phyloP scores from a whole-genome alignment of 2,329 filamentous ascomycete species.

The Clathrospora elynae region DNA sequence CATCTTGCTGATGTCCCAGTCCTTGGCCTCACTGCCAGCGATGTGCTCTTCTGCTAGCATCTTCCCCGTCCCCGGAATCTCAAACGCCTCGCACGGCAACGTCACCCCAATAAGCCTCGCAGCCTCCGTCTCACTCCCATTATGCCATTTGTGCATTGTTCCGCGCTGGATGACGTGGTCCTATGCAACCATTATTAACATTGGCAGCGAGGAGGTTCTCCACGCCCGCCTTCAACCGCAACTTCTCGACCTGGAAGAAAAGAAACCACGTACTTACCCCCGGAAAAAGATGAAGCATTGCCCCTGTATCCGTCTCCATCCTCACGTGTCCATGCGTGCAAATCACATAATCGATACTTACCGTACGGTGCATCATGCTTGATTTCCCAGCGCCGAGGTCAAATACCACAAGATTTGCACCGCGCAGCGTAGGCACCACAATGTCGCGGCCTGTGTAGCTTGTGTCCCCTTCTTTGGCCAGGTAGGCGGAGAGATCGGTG shows the following conservation, averaged over 20 bases:
- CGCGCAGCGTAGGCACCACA: conserved; percentile 14
- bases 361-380: conserved; percentile 25
- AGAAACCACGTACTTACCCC: conserved; percentile 9
- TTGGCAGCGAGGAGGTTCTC: background rate
- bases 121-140: conserved; percentile 22
- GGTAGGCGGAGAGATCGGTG: conserved; percentile 50
- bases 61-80: conserved; percentile 27
- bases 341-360: conserved; percentile 27
- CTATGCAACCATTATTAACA: conserved; percentile 4
- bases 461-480: conserved; percentile 3
- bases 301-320: conserved; percentile 27
- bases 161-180: conserved; percentile 31
- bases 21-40: conserved; percentile 11
- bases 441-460: conserved; percentile 19
- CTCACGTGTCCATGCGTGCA: conserved; percentile 23
- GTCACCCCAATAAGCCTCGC: conserved; percentile 29
- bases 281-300: conserved; percentile 16
- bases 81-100: conserved; percentile 29
- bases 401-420: conserved; percentile 19
- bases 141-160: conserved; percentile 32
- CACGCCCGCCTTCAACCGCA: too few relatives aligned
- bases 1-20: conserved; percentile 11
- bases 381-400: conserved; percentile 21
- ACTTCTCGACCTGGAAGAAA: background rate
- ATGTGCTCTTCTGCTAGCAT: conserved; percentile 25